These are phyloP conservation scores for Tylopilus sp. DNA, from an alignment of 1,284 basidiomycete genomes.

Conservation along the genomic window DNA sequence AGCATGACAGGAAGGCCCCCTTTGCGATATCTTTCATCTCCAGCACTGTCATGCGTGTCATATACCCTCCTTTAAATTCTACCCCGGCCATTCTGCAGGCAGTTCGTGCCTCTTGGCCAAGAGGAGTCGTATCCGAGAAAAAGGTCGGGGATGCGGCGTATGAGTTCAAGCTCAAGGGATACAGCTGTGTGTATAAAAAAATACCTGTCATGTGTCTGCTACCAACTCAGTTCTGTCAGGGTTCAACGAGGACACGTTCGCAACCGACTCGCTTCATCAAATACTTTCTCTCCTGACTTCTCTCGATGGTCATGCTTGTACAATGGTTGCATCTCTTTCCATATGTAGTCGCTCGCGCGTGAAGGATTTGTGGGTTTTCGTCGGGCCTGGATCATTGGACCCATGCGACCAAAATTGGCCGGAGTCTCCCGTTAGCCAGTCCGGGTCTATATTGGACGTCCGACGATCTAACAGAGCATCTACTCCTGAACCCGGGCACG, in stretches of 20 bases:
- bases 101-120: constrained; percentile 72
- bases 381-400: constrained; percentile 45
- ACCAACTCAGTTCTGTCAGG: constrained; percentile 39
- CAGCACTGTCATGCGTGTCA: constrained; percentile 61
- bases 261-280: constrained; percentile 70
- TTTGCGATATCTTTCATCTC: constrained; percentile 74
- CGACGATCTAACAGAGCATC: constrained; percentile 34
- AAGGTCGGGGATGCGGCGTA: constrained; percentile 65
- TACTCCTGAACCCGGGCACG: constrained; percentile 30
- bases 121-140: constrained; percentile 71
- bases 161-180: constrained; percentile 77
- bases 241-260: constrained; percentile 74
- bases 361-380: constrained; percentile 77
- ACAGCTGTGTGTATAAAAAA: constrained; percentile 53
- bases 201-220: constrained; percentile 10
- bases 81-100: constrained; percentile 75
- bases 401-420: constrained; percentile 32
- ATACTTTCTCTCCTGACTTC: constrained; percentile 63
- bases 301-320: constrained; percentile 63
- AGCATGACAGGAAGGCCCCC: constrained; percentile 40
- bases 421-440: constrained; percentile 34
- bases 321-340: constrained; percentile 62
- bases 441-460: constrained; percentile 32
- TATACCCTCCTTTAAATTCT: constrained; percentile 64
- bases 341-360: constrained; percentile 62